Evolutionary conservation across 2,329 filamentous ascomycete species (phyloP).

Genomic region (Sporothrix variecibatus): DNA sequence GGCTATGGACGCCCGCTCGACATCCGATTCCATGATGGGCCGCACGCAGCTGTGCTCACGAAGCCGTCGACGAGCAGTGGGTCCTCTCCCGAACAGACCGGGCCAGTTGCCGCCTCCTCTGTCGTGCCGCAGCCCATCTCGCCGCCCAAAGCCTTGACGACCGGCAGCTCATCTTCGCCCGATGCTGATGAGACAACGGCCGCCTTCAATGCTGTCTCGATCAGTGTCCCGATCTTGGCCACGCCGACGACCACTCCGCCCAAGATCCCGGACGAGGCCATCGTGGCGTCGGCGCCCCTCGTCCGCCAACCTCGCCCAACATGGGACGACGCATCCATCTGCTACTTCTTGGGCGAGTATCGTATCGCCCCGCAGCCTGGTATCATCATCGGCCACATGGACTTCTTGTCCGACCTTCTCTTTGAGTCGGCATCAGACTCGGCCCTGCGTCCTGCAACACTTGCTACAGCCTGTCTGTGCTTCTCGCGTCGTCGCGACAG

Average conservation of each 20-base stretch:
- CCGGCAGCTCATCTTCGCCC: background rate
- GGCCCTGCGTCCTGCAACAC: background rate
- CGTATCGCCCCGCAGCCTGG: background rate
- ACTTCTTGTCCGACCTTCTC: slow-evolving; percentile 9
- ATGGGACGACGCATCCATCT: slow-evolving; percentile 1
- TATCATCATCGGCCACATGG: slow-evolving; percentile 11
- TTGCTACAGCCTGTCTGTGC: slow-evolving; percentile 4
- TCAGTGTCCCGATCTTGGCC: background rate
- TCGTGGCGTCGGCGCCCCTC: background rate
- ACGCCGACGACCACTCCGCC: background rate
- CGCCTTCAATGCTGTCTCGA: background rate
- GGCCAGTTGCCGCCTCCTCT: background rate
- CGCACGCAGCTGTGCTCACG: background rate
- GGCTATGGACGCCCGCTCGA: slow-evolving; percentile 11
- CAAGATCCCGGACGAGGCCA: background rate
- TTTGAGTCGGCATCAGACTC: background rate
- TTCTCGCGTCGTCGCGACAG: background rate
- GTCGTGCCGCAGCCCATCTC: background rate
- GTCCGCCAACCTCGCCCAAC: background rate
- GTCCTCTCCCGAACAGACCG: background rate
- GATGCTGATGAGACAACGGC: background rate
- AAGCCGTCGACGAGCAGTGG: background rate
- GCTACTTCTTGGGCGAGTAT: slow-evolving; percentile 12
- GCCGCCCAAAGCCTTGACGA: background rate
- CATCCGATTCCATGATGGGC: slow-evolving; percentile 10